A percentile compares a stretch with the other conserved stretches of the same genome.
phyloP scores from a whole-genome alignment of 257 asterid genomes.

The Capsicum chinense region DNA sequence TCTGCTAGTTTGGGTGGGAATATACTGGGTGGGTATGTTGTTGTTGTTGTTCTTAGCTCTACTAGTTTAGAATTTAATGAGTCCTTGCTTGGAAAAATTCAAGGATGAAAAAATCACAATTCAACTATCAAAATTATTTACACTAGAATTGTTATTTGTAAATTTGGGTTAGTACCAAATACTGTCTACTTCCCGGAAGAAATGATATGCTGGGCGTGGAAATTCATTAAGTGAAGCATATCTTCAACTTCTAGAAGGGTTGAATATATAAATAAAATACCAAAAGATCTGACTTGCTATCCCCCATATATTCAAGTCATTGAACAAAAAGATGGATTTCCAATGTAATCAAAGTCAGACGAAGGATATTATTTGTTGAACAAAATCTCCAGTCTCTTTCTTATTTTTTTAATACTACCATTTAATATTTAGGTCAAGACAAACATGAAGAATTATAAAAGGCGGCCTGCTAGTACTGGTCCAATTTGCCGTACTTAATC shows the following conservation, averaged over 20 bases:
- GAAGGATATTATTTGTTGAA: neutral
- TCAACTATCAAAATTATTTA: too few species aligned
- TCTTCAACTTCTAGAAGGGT: neutral
- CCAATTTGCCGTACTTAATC: too few species aligned
- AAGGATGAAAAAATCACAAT: too few species aligned
- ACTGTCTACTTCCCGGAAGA: neutral
- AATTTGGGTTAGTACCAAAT: neutral
- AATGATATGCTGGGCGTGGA: neutral
- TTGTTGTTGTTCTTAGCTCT: neutral
- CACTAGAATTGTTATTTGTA: neutral
- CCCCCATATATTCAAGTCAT: neutral
- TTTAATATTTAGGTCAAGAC: neutral
- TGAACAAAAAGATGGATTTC: neutral
- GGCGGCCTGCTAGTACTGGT: neutral
- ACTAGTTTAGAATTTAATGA: too few species aligned
- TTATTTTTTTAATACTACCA: too few species aligned
- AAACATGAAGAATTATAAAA: neutral
- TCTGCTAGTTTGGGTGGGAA: too few species aligned
- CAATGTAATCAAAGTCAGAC: neutral
- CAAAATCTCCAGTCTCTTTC: neutral
- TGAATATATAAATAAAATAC: neutral
- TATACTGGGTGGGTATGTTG: too few species aligned
- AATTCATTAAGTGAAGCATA: neutral
- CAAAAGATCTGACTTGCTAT: neutral
- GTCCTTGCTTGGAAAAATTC: too few species aligned